phyloP scores from a whole-genome alignment of 306 rosid genomes.

The Casuarina equisetifolia region DNA sequence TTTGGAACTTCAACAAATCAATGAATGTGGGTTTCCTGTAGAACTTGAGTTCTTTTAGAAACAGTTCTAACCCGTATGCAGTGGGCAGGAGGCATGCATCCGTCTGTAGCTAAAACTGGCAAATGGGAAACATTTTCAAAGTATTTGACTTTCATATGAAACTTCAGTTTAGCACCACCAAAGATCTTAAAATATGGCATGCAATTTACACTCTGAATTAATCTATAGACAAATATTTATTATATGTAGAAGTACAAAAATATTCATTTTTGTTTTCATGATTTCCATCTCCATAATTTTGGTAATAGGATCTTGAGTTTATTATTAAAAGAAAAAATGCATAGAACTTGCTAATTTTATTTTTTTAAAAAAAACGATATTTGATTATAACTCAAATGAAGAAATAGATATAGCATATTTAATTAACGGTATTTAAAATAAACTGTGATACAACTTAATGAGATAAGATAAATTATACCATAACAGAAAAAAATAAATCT shows the following conservation, averaged over 20 bases:
- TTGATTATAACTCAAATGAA: not conserved
- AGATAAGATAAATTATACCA: not conserved
- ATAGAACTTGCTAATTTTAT: not conserved
- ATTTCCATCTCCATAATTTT: not conserved
- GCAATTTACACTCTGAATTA: not conserved
- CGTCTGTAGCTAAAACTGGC: not conserved
- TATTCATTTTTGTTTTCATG: not conserved
- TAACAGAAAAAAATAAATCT: not conserved
- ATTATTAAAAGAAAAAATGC: not conserved
- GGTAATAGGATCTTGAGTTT: not conserved
- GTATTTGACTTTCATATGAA: not conserved
- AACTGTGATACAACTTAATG: not conserved
- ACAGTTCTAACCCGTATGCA: not conserved
- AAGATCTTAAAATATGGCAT: not conserved
- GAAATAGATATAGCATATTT: not conserved
- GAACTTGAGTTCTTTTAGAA: not conserved
- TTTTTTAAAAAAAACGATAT: not conserved
- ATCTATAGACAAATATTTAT: not conserved
- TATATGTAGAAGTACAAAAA: not conserved
- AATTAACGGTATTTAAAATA: not conserved
- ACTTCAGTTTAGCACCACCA: not conserved
- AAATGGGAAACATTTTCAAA: not conserved
- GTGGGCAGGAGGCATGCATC: not conserved
- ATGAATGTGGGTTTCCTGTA: not conserved
- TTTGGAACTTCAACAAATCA: too few species aligned